Base-by-base conservation (phyloP, 2,329 filamentous ascomycete genomes). In the Sporothrix brunneoviolacea region DNA sequence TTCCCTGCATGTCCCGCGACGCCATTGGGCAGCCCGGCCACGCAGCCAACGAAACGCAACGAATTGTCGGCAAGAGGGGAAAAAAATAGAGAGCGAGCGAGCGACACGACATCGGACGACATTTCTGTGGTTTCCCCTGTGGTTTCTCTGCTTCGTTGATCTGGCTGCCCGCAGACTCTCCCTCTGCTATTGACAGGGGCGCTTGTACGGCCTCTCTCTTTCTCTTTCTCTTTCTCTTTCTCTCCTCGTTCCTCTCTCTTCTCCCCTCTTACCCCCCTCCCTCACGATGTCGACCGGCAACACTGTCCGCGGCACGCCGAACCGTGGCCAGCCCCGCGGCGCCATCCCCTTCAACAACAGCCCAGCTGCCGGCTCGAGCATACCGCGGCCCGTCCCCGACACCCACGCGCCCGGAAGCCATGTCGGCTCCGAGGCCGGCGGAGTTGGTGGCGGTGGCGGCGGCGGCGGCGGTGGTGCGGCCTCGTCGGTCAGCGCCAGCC, bases 401-500 rank as follows among this genome's bases (percentile, higher is more conserved):
- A 68, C 37, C 41, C 57, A 40, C 40, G n/a, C n/a, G n/a, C n/a
- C n/a, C n/a, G n/a, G n/a, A n/a, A 50, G 53, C 52, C 52, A 51
- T 44, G 47, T 50, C 30, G 46, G 49, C 27, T 47, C 49, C 35
- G 53, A 54, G 22, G 16, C 28, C 5, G 28, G 32, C n/a, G n/a
- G n/a, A n/a, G n/a, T n/a, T n/a, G n/a, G n/a, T n/a, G n/a, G n/a
- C n/a, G n/a, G n/a, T n/a, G n/a, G n/a, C n/a, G n/a, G 24, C 27
- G 43, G 42, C 21, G 32, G 21, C 70, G 85, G 86, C 60, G 70
- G 66, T 54, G 77, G 69, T 51, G 70, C 54, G 70, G 27, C 65
- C 57, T 87, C 88, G 50, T 83, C 86, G 36, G 80, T 96, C 72
- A 96, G 89, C 71, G 88, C 90, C 61, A 97, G 91, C 70, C 83